These are phyloP conservation scores for Austroboletus olivaceoglutinosus DNA, from an alignment of 1,284 basidiomycete species.

Conservation along the genomic window DNA sequence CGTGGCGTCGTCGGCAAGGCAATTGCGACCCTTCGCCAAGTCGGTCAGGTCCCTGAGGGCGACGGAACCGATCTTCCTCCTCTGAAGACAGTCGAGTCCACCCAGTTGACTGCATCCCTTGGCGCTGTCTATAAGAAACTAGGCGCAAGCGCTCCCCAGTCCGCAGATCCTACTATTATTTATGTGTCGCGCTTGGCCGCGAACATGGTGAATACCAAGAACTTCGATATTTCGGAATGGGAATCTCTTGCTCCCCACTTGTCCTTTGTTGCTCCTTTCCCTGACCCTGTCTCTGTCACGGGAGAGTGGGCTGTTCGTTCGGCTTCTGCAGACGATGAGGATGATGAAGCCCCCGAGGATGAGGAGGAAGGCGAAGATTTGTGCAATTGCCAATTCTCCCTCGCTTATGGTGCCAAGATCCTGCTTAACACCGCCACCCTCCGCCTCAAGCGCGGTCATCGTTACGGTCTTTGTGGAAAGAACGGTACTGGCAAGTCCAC, in stretches of 20 bases:
- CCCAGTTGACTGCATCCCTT: conserved; percentile 65
- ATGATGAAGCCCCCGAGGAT: conserved; percentile 73
- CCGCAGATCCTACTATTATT: conserved; percentile 58
- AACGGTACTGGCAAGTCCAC: conserved; percentile 99
- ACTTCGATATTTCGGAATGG: conserved; percentile 90
- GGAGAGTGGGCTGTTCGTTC: conserved; percentile 89
- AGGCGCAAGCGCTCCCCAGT: conserved; percentile 56
- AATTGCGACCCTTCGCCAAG: conserved; percentile 90
- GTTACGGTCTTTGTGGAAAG: conserved; percentile 97
- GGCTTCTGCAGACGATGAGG: conserved; percentile 75
- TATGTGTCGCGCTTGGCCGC: conserved; percentile 82
- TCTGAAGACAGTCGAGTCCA: conserved; percentile 71
- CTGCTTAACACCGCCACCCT: conserved; percentile 94
- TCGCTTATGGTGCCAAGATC: conserved; percentile 98
- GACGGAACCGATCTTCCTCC: conserved; percentile 91
- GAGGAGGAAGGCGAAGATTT: conserved; percentile 97
- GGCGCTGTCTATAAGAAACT: conserved; percentile 82
- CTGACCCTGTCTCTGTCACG: conserved; percentile 68
- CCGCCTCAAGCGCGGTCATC: conserved; percentile 97
- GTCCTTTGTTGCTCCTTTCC: conserved; percentile 60
- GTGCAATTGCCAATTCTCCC: conserved; percentile 97
- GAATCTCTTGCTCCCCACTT: conserved; percentile 80
- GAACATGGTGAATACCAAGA: conserved; percentile 85
- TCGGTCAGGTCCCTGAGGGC: conserved; percentile 80
- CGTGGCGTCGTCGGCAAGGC: conserved; percentile 86